Percentiles rank a stretch among this genome's conserved stretches.
These are phyloP conservation scores for Moesziomyces parantarcticus DNA, from an alignment of 1,284 basidiomycete genomes.

Conservation along the genomic window DNA sequence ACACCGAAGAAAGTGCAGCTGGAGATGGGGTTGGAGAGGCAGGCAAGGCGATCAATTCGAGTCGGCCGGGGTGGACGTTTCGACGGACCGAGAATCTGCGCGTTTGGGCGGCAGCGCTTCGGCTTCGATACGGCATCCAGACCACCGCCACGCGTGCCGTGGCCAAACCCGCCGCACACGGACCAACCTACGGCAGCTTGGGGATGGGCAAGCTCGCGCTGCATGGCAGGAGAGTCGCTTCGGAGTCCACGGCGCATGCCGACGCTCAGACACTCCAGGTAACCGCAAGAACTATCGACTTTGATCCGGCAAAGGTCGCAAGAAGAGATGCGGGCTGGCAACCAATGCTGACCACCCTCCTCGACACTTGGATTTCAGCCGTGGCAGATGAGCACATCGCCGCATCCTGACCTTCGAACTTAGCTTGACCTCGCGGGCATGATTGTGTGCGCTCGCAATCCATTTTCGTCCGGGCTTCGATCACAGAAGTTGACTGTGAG, in stretches of 20 bases:
- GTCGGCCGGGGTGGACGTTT: conserved; percentile 51
- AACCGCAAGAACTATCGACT: conserved; percentile 64
- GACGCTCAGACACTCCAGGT: background rate
- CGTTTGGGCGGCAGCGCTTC: conserved; percentile 47
- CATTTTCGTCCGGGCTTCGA: no score
- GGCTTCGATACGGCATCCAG: conserved; percentile 44
- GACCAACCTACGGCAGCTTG: conserved; percentile 22
- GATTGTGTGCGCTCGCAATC: no score
- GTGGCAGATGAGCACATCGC: conserved; percentile 73
- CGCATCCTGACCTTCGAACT: no score
- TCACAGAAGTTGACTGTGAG: no score
- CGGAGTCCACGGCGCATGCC: conserved; percentile 16
- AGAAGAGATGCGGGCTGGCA: conserved; percentile 82
- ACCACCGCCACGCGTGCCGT: conserved; percentile 23
- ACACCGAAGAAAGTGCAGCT: conserved; percentile 2
- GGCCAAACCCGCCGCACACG: background rate
- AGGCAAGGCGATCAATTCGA: background rate
- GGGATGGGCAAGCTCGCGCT: conserved; percentile 41
- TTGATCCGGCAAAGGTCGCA: conserved; percentile 80
- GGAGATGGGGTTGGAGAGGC: background rate
- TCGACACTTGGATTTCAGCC: conserved; percentile 77
- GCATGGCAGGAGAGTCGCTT: conserved; percentile 32
- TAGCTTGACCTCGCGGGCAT: no score
- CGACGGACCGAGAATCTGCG: conserved; percentile 53
- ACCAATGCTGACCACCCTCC: conserved; percentile 76